Conservation (phyloP, 2,329 filamentous ascomycete species). For the Eutypa lata region DNA sequence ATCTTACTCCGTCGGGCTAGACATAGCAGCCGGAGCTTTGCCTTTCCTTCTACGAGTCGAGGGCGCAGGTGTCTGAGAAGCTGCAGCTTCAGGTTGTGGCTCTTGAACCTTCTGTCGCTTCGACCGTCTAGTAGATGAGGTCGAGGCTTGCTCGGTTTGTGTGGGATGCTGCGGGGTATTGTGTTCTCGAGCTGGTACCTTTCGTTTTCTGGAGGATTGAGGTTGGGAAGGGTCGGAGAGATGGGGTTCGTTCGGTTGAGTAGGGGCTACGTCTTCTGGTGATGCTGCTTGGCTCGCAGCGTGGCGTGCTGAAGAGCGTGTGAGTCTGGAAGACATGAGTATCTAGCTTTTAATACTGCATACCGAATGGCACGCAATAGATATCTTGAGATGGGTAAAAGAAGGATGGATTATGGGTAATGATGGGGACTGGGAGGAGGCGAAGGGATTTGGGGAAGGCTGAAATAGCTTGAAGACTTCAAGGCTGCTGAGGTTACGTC, state of each 20-base stretch:
- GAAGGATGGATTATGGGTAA: background rate
- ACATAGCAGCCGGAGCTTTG: conserved; percentile 66
- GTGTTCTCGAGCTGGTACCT: conserved; percentile 55
- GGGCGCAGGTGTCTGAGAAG: conserved; percentile 32
- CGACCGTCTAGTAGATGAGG: conserved; percentile 53
- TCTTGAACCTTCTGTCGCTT: conserved; percentile 69
- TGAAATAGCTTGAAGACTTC: background rate
- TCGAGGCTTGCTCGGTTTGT: conserved; percentile 22
- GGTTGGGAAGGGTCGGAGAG: conserved; percentile 39
- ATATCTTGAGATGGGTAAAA: conserved; percentile 8
- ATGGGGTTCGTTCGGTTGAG: conserved; percentile 35
- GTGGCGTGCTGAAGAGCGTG: conserved; percentile 90
- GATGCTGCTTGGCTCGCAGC: conserved; percentile 63
- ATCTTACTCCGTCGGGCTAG: conserved; percentile 62
- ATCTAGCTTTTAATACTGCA: conserved; percentile 21
- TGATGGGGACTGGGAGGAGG: background rate
- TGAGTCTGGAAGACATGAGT: conserved; percentile 97
- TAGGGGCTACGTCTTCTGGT: conserved; percentile 35
- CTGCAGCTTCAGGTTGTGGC: conserved; percentile 29
- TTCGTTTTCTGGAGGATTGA: conserved; percentile 68
- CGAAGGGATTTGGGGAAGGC: background rate
- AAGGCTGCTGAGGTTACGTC: background rate
- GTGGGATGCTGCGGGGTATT: conserved; percentile 36
- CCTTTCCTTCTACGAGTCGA: conserved; percentile 55
- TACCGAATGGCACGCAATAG: conserved; percentile 11